These are phyloP conservation scores for Crotalaria pallida DNA, from an alignment of 306 rosid species.

Conservation along the genomic window DNA sequence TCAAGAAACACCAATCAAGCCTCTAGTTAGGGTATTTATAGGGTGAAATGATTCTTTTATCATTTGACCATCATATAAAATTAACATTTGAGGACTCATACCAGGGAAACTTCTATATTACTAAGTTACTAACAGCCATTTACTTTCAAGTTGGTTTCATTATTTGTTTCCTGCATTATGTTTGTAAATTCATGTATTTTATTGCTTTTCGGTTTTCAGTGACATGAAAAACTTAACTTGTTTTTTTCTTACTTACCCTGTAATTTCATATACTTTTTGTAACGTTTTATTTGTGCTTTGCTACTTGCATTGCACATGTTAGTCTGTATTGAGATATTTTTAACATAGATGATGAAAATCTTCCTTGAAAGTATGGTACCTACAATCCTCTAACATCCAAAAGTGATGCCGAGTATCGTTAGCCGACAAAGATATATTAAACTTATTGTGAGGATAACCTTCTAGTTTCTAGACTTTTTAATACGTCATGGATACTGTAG, in stretches of 20 bases:
- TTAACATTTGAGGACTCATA: not conserved
- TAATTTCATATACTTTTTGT: not conserved
- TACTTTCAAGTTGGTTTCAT: not conserved
- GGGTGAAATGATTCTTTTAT: not conserved
- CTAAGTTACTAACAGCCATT: not conserved
- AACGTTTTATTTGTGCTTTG: not conserved
- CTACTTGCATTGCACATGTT: not conserved
- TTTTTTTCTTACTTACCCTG: not conserved
- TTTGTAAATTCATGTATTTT: not conserved
- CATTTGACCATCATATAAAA: not conserved
- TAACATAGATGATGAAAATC: not conserved
- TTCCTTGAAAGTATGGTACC: not conserved
- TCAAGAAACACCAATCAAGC: not conserved
- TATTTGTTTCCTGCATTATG: not conserved
- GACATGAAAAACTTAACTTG: not conserved
- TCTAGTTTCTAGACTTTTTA: not conserved
- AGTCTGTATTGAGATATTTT: not conserved
- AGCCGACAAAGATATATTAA: not conserved
- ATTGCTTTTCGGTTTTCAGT: not conserved
- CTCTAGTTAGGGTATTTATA: not conserved
- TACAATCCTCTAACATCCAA: not conserved
- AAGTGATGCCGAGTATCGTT: not conserved
- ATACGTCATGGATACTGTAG: not conserved
- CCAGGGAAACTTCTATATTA: not conserved
- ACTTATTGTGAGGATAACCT: not conserved